These are phyloP conservation scores for Lipomyces kockii DNA, from an alignment of 805 yeast species.

Conservation along the genomic window DNA sequence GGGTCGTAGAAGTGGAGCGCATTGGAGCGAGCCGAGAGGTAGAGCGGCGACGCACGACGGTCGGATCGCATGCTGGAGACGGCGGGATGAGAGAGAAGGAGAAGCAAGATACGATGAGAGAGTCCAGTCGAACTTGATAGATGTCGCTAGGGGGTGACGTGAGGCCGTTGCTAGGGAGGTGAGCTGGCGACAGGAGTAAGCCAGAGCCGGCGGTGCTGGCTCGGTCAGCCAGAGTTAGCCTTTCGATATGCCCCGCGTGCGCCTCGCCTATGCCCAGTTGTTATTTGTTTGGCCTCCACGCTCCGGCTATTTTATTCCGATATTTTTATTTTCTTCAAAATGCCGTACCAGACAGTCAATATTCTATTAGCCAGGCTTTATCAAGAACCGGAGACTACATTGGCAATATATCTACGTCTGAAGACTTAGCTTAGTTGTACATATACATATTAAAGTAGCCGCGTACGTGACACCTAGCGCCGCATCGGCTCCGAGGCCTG, in stretches of 20 bases:
- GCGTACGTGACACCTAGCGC: no score
- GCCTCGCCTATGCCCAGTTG: not conserved
- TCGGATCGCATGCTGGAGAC: constrained; percentile 24
- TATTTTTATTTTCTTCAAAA: no score
- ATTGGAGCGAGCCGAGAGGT: constrained; percentile 38
- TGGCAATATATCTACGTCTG: no score
- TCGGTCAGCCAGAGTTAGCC: not conserved
- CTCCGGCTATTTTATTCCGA: no score
- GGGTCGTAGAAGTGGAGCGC: constrained; percentile 38
- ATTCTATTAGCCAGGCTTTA: no score
- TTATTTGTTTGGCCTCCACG: no score
- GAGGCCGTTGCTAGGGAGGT: not conserved
- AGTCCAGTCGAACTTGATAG: not conserved
- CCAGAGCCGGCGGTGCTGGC: not conserved
- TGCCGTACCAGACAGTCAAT: no score
- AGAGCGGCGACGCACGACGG: constrained; percentile 36
- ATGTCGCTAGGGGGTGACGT: no score
- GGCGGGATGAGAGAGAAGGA: not conserved
- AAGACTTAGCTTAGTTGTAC: no score
- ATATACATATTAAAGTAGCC: no score
- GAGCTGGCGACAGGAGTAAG: not conserved
- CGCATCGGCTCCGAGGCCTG: no score
- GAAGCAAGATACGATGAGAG: not conserved
- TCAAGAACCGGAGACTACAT: no score
- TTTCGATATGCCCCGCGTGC: not conserved